Evolutionary conservation across 768 basidiomycete species (phyloP), one percentile per base, ranked within the genome.

Genomic region (Cubamyces lactineus): DNA sequence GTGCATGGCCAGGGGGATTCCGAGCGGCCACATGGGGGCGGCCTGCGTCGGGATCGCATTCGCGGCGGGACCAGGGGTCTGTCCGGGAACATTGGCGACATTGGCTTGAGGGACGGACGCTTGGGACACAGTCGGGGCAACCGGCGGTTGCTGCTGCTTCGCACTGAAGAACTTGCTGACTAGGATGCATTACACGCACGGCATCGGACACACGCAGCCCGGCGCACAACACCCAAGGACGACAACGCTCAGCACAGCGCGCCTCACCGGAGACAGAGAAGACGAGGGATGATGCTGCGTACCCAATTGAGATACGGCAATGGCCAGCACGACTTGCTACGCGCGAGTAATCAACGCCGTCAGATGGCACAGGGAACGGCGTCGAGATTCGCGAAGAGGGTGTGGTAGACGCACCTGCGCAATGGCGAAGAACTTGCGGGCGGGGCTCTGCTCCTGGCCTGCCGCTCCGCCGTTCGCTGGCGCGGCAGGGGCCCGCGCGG

Each of bases 271-370:
- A n/a, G n/a, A 50, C 50, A 19, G 43, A 38, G 17, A 39, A 53
- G 28, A 28, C 34, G 34, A 28, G n/a, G n/a, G 28, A 8, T 24
- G 24, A 51, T 50, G 30, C 21, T 46, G 23, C 84, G 45, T 62
- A 88, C 89, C 83, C 46, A 91, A 69, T 72, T 91, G 88, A 43
- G 85, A 81, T 46, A 89, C 68, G n/a, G 79, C 81, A 78, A 82
- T 91, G 61, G 88, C 76, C 53, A 92, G 64, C 45, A 91, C 74
- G 21, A 85, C 72, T 91, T 91, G 89, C 90, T 92, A 53, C 17
- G 63, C 17, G 63, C 30, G 61, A 19, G 42, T 30, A 21, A 7
- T 2, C 5, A 34, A 34, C 49, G n/a, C 39, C 42, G 48, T 59
- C 57, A 59, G 57, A 19, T 19, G 5, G 8, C 13, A 49, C 23